Evolutionary conservation across 148 eudicot species (phyloP), one percentile per base, ranked within the genome.

Genomic region (Beta vulgaris): DNA sequence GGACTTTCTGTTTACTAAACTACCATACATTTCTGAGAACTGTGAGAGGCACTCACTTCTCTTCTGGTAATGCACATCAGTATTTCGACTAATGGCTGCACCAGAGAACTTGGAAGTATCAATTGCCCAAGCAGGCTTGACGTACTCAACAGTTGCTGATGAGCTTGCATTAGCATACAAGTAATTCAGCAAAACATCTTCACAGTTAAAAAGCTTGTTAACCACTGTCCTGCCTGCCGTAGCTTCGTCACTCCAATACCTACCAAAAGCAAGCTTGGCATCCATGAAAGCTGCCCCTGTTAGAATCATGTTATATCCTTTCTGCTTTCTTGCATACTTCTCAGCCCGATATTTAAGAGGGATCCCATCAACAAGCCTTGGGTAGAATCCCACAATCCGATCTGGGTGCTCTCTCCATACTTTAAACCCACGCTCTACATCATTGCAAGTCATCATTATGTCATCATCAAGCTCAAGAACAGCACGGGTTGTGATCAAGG

Each of bases 251-350:
- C 99, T 89, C 99, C 99, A 95, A 48, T 92, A 95, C 88, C 86
- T 87, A 48, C 60, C 42, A 39, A 90, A 92, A 15, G 97, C 99
- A 39, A 80, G 43, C 31, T 82, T 75, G 10, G 68, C 65, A 69
- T 95, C 97, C 53, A 95, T 42, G 72, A 92, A 95, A 43, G 99
- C 99, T 13, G 99, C 99, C 81, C 99, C 97, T 0, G 97, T 95
- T 68, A 95, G 62, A 72, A 95, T 92, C 92, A 92, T 82, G 79
- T 95, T 95, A 70, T 95, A 95, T 59, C 92, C 96, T 12, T 89
- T 82, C 34, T 76, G 82, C 59, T 66, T 79, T n/a, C 99, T 81
- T 7, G 99, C 99, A 72, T 95, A 83, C 78, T 87, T 89, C 86
- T 95, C 97, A 3, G 88, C 96, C 76, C 87, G 71, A 70, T 95